Evolutionary conservation across 768 basidiomycete genomes (phyloP).

Genomic region (Chlorophyllum brunneum): DNA sequence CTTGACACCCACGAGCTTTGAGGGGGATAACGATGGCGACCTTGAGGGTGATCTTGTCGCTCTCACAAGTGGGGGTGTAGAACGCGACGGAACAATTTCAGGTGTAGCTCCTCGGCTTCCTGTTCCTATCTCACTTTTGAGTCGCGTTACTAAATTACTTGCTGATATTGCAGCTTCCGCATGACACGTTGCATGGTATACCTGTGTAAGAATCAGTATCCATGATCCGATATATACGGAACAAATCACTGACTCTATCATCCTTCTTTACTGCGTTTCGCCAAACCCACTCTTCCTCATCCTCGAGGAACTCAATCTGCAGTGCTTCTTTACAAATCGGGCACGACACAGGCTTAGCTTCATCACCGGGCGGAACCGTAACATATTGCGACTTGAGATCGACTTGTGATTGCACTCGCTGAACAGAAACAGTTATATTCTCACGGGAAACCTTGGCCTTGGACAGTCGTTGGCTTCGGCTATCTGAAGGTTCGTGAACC

Average conservation of each 20-base stretch:
- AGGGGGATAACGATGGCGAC: slow-evolving; percentile 45
- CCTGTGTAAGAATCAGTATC: slow-evolving; percentile 37
- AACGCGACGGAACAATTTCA: slow-evolving; percentile 41
- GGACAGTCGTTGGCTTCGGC: slow-evolving; percentile 67
- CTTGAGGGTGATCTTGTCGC: slow-evolving; percentile 30
- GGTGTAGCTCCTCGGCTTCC: slow-evolving; percentile 78
- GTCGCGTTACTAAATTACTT: slow-evolving; percentile 60
- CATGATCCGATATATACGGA: not conserved
- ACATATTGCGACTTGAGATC: slow-evolving; percentile 77
- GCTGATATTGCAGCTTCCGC: slow-evolving; percentile 70
- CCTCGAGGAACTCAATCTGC: slow-evolving; percentile 89
- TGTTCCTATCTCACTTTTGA: slow-evolving; percentile 56
- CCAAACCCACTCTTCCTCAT: slow-evolving; percentile 99
- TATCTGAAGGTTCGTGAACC: slow-evolving; percentile 60
- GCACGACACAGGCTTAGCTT: slow-evolving; percentile 80
- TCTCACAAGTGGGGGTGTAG: slow-evolving; percentile 34
- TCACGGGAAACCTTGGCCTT: slow-evolving; percentile 45
- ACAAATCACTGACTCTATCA: slow-evolving; percentile 51
- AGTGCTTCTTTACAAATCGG: slow-evolving; percentile 95
- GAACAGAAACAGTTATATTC: slow-evolving; percentile 58
- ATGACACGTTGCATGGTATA: slow-evolving; percentile 94
- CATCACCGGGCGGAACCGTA: slow-evolving; percentile 86
- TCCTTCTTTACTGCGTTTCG: slow-evolving; percentile 84
- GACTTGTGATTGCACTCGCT: slow-evolving; percentile 69
- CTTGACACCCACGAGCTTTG: slow-evolving; percentile 57